Evolutionary conservation across 169 alveolate genomes (phyloP).

Genomic region (Cryptosporidium bovis): DNA sequence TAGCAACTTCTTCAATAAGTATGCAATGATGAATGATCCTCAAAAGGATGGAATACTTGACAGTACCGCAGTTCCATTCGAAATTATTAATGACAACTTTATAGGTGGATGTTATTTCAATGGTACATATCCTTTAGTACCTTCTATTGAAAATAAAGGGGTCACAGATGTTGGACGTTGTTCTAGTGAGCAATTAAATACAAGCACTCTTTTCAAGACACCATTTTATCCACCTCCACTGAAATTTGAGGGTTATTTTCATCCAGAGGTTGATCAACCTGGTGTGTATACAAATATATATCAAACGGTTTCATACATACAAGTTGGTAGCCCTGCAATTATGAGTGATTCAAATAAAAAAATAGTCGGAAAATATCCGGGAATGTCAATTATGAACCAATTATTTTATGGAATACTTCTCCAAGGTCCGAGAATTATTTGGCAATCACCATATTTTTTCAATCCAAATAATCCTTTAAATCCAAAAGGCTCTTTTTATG

Average conservation of each 20-base stretch:
- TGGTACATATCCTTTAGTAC: conserved; percentile 65
- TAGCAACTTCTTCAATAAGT: conserved; percentile 53
- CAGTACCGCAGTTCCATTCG: conserved; percentile 33
- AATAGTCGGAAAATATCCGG: conserved; percentile 52
- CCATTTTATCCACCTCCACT: conserved; percentile 73
- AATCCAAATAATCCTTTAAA: conserved; percentile 43
- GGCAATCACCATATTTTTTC: conserved; percentile 48
- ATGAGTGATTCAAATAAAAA: conserved; percentile 38
- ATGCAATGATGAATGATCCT: conserved; percentile 42
- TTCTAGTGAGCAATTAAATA: conserved; percentile 33
- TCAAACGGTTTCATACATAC: conserved; percentile 39
- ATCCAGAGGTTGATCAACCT: conserved; percentile 53
- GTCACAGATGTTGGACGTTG: conserved; percentile 32
- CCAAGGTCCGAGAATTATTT: conserved; percentile 56
- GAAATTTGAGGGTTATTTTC: conserved; percentile 52
- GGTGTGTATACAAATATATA: conserved; percentile 11
- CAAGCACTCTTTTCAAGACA: conserved; percentile 16
- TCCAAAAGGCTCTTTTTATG: conserved; percentile 66
- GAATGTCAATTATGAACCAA: conserved; percentile 34
- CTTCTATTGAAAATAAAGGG: conserved; percentile 59
- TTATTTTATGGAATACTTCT: conserved; percentile 61
- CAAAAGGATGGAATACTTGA: conserved; percentile 21
- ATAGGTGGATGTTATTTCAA: conserved; percentile 70
- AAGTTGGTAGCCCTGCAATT: not conserved
- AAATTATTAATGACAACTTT: conserved; percentile 48